Conservation (phyloP, 768 basidiomycete species). For the Dentipellis fragilis region DNA sequence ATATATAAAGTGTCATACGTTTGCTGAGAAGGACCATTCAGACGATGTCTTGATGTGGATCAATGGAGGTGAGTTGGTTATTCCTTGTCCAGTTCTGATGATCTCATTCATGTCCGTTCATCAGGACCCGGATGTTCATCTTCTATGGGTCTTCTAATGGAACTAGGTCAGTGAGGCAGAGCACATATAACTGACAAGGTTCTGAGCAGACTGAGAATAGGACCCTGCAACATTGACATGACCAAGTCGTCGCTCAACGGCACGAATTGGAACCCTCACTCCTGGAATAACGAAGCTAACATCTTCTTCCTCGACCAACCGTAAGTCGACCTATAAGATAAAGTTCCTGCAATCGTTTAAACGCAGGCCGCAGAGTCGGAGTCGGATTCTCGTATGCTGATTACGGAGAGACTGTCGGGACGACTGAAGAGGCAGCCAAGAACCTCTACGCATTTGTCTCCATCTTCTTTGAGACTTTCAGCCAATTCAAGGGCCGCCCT, state of each 20-base stretch:
- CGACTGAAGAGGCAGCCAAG: conserved; percentile 72
- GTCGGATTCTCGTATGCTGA: conserved; percentile 70
- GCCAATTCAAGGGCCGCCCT: conserved; percentile 54
- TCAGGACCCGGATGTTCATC: conserved; percentile 50
- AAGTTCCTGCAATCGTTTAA: not conserved
- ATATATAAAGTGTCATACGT: not conserved
- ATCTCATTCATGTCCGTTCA: not conserved
- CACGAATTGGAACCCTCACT: conserved; percentile 52
- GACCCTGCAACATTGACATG: conserved; percentile 54
- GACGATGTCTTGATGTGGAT: conserved; percentile 70
- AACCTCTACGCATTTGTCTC: conserved; percentile 67
- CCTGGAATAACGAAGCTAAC: conserved; percentile 58
- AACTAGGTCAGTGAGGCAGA: conserved; percentile 28
- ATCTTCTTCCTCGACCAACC: conserved; percentile 67
- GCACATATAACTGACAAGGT: not conserved
- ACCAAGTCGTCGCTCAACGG: conserved; percentile 43
- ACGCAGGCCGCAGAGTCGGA: conserved; percentile 34
- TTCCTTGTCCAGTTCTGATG: not conserved
- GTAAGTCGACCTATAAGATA: not conserved
- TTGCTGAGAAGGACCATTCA: conserved; percentile 4
- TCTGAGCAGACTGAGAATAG: conserved; percentile 20
- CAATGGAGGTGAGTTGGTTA: conserved; percentile 14
- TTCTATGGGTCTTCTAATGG: conserved; percentile 50
- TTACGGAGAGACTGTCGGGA: conserved; percentile 56
- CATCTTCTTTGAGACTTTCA: conserved; percentile 75